Percentiles rank a stretch among this genome's conserved stretches.
Evolutionary conservation across 2,329 filamentous ascomycete genomes (phyloP).

Genomic region (Colletotrichum shisoi): DNA sequence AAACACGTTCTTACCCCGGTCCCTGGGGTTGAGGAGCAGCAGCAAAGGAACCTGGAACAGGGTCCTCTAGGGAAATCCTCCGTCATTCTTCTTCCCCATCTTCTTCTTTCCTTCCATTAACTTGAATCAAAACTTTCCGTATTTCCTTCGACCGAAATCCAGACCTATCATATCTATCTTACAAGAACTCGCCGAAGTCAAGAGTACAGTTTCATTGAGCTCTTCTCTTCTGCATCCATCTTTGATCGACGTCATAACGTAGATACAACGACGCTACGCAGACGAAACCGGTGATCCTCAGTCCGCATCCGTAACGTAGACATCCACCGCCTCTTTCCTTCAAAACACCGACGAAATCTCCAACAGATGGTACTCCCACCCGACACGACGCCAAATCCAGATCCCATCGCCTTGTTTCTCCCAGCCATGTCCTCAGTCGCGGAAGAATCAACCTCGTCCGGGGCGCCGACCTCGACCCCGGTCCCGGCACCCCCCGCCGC

Average conservation of each 20-base stretch:
- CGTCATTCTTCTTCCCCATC: background rate
- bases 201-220: background rate
- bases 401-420: slow-evolving; percentile 33
- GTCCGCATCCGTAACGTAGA: slow-evolving; percentile 10
- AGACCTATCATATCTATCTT: background rate
- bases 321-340: background rate
- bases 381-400: slow-evolving; percentile 30
- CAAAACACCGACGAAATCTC: background rate
- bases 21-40: slow-evolving; percentile 6
- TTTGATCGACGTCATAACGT: background rate
- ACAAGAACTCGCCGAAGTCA: background rate
- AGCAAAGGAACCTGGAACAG: background rate
- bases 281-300: background rate
- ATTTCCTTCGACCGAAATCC: too few relatives aligned
- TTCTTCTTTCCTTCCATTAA: background rate
- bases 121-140: background rate
- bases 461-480: slow-evolving; percentile 15
- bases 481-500: slow-evolving; percentile 25
- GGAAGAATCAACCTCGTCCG: slow-evolving; percentile 15
- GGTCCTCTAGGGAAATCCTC: background rate
- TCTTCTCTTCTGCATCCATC: background rate
- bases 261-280: background rate
- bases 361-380: slow-evolving; percentile 35
- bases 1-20: slow-evolving; percentile 10
- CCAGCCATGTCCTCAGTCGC: slow-evolving; percentile 38